Base-by-base conservation (phyloP, 2,329 filamentous ascomycete genomes). In the Aspergillus fumigatus region DNA sequence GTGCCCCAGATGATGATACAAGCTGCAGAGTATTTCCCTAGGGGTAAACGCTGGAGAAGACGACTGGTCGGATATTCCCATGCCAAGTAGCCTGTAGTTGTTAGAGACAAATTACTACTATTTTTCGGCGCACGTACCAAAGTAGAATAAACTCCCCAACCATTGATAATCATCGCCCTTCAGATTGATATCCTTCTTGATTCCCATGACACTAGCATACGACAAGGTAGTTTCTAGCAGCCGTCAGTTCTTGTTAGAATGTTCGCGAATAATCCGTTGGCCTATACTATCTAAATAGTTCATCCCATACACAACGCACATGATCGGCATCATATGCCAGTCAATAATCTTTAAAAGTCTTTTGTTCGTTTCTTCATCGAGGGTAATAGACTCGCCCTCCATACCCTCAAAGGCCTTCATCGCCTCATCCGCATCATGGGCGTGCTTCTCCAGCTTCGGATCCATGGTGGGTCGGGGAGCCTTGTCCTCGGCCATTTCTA, bases 61-160 rank as follows among this genome's bases (percentile, higher is more conserved):
- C 83, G 80, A 65, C 81, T 86, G 1, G 85, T 88, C 0, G 86
- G 86, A 68, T 85, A 88, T 67, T 88, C 86, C 80, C 80, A 87
- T 2, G 79, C 82, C 17, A 79, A 67, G 58, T 79, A 79, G 1
- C 77, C 77, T 76, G 58, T 29, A 11, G 35, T 32, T n/a, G 17
- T 65, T 50, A 26, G 62, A 38, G 14, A 17, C 14, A 17, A 35
- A 17, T n/a, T 14, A 7, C 32, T 38, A 6, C 32, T 38, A 7
- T 38, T 17, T 17, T 38, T 38, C 14, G 14, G 17, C 14, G 32
- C 7, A 60, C 60, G 61, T 67, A 67, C 78, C 78, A 49, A 79
- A 80, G 62, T 81, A 81, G 63, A 81, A 81, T 66, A 82, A 73
- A 63, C 75, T 79, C 1, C 76, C 76, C 14, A 83, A 70, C 80